phyloP scores from a whole-genome alignment of 2,329 filamentous ascomycete genomes.

The Cyanodermella asteris region DNA sequence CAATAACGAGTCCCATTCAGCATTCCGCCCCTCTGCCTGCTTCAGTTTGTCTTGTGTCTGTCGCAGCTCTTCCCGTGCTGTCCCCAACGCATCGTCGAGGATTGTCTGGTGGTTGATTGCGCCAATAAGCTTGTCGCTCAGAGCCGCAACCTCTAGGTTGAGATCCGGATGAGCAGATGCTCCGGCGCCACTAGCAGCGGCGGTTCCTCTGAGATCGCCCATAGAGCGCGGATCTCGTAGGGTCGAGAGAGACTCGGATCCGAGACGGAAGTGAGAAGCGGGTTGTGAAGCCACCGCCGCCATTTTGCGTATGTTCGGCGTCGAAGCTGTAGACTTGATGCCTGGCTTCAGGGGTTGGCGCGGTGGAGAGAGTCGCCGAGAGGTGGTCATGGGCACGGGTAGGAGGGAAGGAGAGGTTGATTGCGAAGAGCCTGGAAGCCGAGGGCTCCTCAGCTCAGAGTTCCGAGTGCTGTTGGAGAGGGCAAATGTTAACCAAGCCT shows the following conservation, averaged over 20 bases:
- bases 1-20: constrained; percentile 48
- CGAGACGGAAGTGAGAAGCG: no score
- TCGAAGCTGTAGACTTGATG: no score
- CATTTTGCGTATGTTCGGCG: no score
- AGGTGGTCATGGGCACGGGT: no score
- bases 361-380: no score
- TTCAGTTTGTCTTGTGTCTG: constrained; percentile 43
- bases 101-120: constrained; percentile 92
- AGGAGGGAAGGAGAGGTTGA: no score
- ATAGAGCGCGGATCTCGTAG: constrained; percentile 22
- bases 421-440: no score
- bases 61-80: constrained; percentile 66
- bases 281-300: no score
- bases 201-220: constrained; percentile 16
- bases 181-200: constrained; percentile 15
- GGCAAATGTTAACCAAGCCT: no score
- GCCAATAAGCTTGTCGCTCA: constrained; percentile 90
- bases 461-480: no score
- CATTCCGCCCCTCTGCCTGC: constrained; percentile 45
- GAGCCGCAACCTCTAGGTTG: constrained; percentile 58
- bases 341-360: no score
- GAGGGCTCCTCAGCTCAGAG: no score
- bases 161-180: constrained; percentile 42
- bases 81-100: constrained; percentile 70
- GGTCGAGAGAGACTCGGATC: constrained; percentile 19